These are phyloP conservation scores for Polyporus tsugae DNA, from an alignment of 1,284 basidiomycete species.

Conservation along the genomic window DNA sequence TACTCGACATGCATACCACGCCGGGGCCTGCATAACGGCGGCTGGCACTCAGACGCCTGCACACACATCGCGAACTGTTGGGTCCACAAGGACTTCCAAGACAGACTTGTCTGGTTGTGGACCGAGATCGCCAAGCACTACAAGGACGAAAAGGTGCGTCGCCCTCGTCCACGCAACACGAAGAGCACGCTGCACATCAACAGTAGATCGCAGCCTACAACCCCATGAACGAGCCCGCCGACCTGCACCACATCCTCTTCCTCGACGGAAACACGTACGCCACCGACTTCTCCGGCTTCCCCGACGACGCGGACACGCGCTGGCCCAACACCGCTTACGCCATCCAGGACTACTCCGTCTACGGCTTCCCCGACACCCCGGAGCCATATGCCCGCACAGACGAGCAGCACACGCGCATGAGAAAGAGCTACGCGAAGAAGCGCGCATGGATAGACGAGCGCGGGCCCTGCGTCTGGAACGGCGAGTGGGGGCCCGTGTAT, in stretches of 20 bases:
- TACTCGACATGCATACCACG: slow-evolving; percentile 70
- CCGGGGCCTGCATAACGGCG: slow-evolving; percentile 65
- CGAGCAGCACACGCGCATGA: slow-evolving; percentile 60
- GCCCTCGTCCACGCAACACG: no score
- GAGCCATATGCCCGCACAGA: slow-evolving; percentile 64
- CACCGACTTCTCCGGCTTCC: slow-evolving; percentile 76
- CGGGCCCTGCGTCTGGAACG: slow-evolving; percentile 78
- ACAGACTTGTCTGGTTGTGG: slow-evolving; percentile 77
- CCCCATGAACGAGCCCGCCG: slow-evolving; percentile 80
- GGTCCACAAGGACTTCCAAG: slow-evolving; percentile 81
- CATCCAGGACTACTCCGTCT: slow-evolving; percentile 79
- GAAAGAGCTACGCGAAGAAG: slow-evolving; percentile 70
- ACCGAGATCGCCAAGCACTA: slow-evolving; percentile 71
- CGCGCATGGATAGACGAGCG: slow-evolving; percentile 71
- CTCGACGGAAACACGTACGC: slow-evolving; percentile 81
- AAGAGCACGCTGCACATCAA: no score
- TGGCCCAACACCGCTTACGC: slow-evolving; percentile 78
- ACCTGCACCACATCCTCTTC: slow-evolving; percentile 71
- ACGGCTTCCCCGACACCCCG: slow-evolving; percentile 74
- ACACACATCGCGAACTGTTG: slow-evolving; percentile 70
- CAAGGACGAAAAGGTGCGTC: slow-evolving; percentile 53
- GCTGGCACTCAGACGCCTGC: slow-evolving; percentile 62
- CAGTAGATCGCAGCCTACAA: slow-evolving; percentile 79
- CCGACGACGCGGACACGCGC: slow-evolving; percentile 56
- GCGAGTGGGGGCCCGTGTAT: slow-evolving; percentile 79